Evolutionary conservation across 208 protist genomes (phyloP).

Genomic region (Crithidia fasciculata): DNA sequence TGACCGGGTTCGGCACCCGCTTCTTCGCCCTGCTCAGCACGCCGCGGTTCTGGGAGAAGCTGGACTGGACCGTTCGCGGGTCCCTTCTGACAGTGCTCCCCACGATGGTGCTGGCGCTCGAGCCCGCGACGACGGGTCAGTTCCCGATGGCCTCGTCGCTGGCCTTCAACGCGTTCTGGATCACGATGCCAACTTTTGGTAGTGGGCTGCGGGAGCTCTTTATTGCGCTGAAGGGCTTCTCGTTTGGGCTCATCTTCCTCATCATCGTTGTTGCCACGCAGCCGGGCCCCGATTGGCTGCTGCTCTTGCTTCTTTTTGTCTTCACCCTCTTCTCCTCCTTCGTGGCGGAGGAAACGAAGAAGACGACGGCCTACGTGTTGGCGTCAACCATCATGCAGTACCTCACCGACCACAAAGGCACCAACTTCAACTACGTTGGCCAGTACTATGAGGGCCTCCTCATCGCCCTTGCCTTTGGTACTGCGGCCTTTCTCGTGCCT

Average conservation of each 20-base stretch:
- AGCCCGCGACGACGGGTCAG: constrained; percentile 63
- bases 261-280: constrained; percentile 69
- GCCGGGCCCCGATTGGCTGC: constrained; percentile 62
- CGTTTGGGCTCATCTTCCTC: constrained; percentile 69
- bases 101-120: constrained; percentile 86
- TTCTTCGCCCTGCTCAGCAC: constrained; percentile 81
- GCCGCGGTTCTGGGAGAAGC: constrained; percentile 90
- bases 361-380: constrained; percentile 88
- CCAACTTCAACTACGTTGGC: constrained; percentile 64
- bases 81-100: constrained; percentile 87
- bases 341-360: constrained; percentile 87
- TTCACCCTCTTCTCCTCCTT: constrained; percentile 81
- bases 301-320: constrained; percentile 78
- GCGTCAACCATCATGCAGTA: constrained; percentile 85
- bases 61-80: constrained; percentile 87
- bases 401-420: constrained; percentile 54
- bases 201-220: constrained; percentile 76
- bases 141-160: constrained; percentile 82
- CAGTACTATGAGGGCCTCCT: constrained; percentile 81
- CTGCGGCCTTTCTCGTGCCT: constrained; percentile 81
- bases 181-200: constrained; percentile 90
- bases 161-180: constrained; percentile 91
- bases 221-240: constrained; percentile 84
- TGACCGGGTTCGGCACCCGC: constrained; percentile 82
- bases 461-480: constrained; percentile 75